phyloP scores from a whole-genome alignment of 2,329 filamentous ascomycete genomes.

The Pestalotiopsis fici region DNA sequence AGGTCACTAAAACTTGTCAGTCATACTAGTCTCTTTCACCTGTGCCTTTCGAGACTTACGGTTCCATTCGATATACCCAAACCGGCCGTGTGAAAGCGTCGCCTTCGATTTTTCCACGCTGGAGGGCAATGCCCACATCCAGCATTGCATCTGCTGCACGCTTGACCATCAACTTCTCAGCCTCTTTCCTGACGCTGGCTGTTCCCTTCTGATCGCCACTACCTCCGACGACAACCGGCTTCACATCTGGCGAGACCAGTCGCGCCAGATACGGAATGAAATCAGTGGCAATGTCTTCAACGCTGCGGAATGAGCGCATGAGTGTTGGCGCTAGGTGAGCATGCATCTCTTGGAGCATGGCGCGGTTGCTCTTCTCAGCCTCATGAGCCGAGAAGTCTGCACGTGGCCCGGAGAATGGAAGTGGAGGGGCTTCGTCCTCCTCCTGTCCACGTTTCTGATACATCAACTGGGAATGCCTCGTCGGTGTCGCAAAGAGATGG shows the following conservation, averaged over 20 bases:
- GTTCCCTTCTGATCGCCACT: conserved; percentile 65
- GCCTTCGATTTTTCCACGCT: conserved; percentile 76
- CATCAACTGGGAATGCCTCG: conserved; percentile 43
- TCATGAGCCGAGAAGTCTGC: conserved; percentile 84
- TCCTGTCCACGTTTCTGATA: conserved; percentile 47
- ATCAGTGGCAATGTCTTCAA: conserved; percentile 76
- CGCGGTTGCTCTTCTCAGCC: conserved; percentile 74
- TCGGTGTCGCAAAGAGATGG: conserved; percentile 79
- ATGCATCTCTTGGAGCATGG: conserved; percentile 74
- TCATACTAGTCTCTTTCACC: not conserved
- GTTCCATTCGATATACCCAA: conserved; percentile 94
- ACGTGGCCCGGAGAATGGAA: conserved; percentile 79
- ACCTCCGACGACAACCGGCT: conserved; percentile 82
- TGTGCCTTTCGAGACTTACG: conserved; percentile 56
- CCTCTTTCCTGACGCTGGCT: conserved; percentile 85
- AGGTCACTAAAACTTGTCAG: conserved; percentile 51
- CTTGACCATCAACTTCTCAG: conserved; percentile 78
- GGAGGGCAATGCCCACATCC: conserved; percentile 80
- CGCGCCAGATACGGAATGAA: conserved; percentile 82
- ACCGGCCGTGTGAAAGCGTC: conserved; percentile 63
- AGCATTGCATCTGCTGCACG: conserved; percentile 80
- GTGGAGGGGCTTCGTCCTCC: conserved; percentile 52
- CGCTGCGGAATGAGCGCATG: conserved; percentile 75
- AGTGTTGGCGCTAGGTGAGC: conserved; percentile 71
- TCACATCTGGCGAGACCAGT: conserved; percentile 86